A percentile compares a stretch with the other conserved stretches of the same genome.
These are phyloP conservation scores for Besnoitia besnoiti DNA, from an alignment of 169 alveolate species.

Conservation along the genomic window DNA sequence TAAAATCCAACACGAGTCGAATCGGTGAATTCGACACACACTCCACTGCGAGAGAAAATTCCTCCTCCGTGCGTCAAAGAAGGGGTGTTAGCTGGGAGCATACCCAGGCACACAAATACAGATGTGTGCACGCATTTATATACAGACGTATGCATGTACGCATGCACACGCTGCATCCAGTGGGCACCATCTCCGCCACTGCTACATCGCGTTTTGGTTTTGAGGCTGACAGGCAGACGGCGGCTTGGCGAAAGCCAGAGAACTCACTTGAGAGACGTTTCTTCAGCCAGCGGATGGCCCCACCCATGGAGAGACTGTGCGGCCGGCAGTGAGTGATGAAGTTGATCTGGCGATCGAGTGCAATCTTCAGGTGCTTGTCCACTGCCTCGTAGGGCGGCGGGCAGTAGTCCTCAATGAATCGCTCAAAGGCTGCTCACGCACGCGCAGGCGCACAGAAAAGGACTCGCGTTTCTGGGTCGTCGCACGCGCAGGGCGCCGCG, in stretches of 20 bases:
- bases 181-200: not conserved
- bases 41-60: too few relatives aligned
- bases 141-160: not conserved
- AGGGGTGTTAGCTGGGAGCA: too few relatives aligned
- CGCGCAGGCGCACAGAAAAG: not conserved
- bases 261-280: constrained; percentile 24
- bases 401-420: constrained; percentile 53
- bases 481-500: not conserved
- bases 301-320: constrained; percentile 58
- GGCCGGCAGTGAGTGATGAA: constrained; percentile 60
- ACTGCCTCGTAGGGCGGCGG: constrained; percentile 52
- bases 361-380: constrained; percentile 45
- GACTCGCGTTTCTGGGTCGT: not conserved
- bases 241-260: not conserved
- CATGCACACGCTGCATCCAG: not conserved
- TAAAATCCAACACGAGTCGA: too few relatives aligned
- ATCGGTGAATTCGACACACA: too few relatives aligned
- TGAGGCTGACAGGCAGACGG: not conserved
- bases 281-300: constrained; percentile 57
- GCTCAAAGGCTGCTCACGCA: constrained; percentile 35
- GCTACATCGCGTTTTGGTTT: not conserved
- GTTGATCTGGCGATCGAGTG: constrained; percentile 45
- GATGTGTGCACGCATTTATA: too few relatives aligned
- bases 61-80: too few relatives aligned
- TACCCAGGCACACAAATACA: too few relatives aligned